A percentile compares a stretch with the other conserved stretches of the same genome.
Conservation (phyloP, 116 monocot species). For the Zostera marina region DNA sequence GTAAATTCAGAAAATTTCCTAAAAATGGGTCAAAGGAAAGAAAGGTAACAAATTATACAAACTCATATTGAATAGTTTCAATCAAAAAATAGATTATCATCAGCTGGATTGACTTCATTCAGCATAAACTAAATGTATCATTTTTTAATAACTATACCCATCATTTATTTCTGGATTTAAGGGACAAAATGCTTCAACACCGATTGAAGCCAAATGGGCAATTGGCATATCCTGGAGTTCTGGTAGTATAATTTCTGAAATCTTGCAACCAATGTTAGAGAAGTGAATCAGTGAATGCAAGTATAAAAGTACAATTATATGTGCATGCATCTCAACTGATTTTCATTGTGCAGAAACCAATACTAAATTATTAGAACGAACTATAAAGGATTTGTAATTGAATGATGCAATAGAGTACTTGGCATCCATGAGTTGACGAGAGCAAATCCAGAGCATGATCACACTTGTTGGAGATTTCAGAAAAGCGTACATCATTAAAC, state of each 20-base stretch:
- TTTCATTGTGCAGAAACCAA: not conserved
- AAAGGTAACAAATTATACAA: not conserved
- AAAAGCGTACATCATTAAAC: constrained; percentile 81
- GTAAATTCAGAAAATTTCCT: constrained; percentile 46
- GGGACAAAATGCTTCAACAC: constrained; percentile 58
- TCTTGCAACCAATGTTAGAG: constrained; percentile 24
- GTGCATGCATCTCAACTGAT: not conserved
- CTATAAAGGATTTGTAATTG: not conserved
- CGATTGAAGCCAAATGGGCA: constrained; percentile 89
- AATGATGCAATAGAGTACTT: constrained; percentile 25
- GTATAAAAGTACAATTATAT: not conserved
- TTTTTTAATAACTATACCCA: constrained; percentile 24
- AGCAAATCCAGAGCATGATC: constrained; percentile 59
- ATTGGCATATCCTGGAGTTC: constrained; percentile 70
- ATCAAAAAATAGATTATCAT: not conserved
- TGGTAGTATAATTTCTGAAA: constrained; percentile 64
- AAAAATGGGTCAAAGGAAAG: constrained; percentile 4
- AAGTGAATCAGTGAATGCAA: not conserved
- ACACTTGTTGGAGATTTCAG: constrained; percentile 71
- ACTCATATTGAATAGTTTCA: not conserved
- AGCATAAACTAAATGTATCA: not conserved
- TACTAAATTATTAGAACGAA: not conserved
- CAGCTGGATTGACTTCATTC: not conserved
- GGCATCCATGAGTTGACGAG: constrained; percentile 53
- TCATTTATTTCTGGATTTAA: constrained; percentile 58